Evolutionary conservation across 2,329 filamentous ascomycete genomes (phyloP).

Genomic region (Pezicula carpinea): DNA sequence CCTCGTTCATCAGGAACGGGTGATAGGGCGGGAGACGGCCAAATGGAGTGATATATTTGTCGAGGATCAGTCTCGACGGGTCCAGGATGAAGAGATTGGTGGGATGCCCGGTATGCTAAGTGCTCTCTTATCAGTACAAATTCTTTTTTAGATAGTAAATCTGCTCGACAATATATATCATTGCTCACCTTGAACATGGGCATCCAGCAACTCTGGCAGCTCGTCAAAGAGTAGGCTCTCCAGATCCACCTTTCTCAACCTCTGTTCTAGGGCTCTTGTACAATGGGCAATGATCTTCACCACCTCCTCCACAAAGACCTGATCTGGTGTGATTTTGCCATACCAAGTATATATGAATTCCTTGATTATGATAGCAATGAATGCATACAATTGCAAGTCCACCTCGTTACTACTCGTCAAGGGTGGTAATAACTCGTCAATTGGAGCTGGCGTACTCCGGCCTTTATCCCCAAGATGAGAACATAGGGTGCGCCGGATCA

Average conservation of each 20-base stretch:
- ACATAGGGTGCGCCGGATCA: conserved; percentile 82
- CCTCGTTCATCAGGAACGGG: conserved; percentile 59
- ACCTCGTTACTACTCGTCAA: conserved; percentile 92
- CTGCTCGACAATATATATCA: conserved; percentile 13
- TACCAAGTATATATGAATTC: conserved; percentile 96
- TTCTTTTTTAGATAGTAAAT: conserved; percentile 4
- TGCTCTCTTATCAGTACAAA: conserved; percentile 6
- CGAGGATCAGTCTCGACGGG: conserved; percentile 59
- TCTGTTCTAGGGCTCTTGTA: conserved; percentile 80
- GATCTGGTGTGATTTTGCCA: conserved; percentile 83
- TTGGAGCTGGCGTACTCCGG: conserved; percentile 47
- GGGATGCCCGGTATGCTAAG: conserved; percentile 68
- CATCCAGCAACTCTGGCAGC: conserved; percentile 74
- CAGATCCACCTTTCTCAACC: conserved; percentile 76
- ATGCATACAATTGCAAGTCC: conserved; percentile 87
- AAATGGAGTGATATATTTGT: conserved; percentile 77
- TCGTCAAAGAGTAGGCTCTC: conserved; percentile 83
- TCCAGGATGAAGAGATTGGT: conserved; percentile 50
- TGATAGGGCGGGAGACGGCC: conserved; percentile 73
- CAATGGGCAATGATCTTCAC: conserved; percentile 90
- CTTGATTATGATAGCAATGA: conserved; percentile 83
- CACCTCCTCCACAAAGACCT: conserved; percentile 81
- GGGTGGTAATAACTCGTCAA: conserved; percentile 81
- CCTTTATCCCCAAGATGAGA: conserved; percentile 61
- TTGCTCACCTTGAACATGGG: conserved; percentile 69